Percentiles rank a stretch among this genome's conserved stretches.
Evolutionary conservation across 1,139 yeast species (phyloP).

Genomic region (Pichia sp.): DNA sequence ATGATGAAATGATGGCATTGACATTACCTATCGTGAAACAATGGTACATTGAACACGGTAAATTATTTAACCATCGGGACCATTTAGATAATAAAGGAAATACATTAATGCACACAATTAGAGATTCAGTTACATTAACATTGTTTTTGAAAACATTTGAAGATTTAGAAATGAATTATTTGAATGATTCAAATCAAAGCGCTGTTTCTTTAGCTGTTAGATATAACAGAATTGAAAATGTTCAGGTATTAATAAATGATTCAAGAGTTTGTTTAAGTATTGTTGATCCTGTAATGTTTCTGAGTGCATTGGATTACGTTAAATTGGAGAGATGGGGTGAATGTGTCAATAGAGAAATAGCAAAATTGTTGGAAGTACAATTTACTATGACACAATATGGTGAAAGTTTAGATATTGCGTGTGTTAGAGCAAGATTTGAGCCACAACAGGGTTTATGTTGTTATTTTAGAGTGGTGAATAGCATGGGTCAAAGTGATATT

Average conservation of each 20-base stretch:
- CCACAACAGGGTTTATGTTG: constrained; percentile 32
- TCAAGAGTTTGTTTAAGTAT: constrained; percentile 38
- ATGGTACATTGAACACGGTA: constrained; percentile 33
- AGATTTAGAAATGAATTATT: constrained; percentile 55
- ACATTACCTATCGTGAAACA: constrained; percentile 42
- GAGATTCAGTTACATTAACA: constrained; percentile 25
- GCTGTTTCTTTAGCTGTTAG: constrained; percentile 37
- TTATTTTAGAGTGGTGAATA: constrained; percentile 26
- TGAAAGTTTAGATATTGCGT: constrained; percentile 30
- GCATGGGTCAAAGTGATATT: constrained; percentile 11
- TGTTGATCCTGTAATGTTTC: constrained; percentile 37
- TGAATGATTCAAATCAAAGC: constrained; percentile 37
- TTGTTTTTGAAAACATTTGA: constrained; percentile 31
- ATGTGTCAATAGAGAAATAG: constrained; percentile 36
- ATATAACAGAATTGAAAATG: constrained; percentile 59
- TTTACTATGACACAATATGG: constrained; percentile 30
- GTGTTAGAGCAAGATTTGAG: constrained; percentile 31
- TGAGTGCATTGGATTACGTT: constrained; percentile 48
- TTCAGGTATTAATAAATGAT: constrained; percentile 43
- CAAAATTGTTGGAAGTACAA: constrained; percentile 39
- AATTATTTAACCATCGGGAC: constrained; percentile 39
- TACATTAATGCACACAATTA: constrained; percentile 65
- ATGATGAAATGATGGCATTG: constrained; percentile 41
- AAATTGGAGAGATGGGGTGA: constrained; percentile 28
- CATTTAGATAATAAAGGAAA: constrained; percentile 75